A percentile compares a stretch with the other conserved stretches of the same genome.
Evolutionary conservation across 108 stramenopile species (phyloP).

Genomic region (Chaetoceros muelleri): DNA sequence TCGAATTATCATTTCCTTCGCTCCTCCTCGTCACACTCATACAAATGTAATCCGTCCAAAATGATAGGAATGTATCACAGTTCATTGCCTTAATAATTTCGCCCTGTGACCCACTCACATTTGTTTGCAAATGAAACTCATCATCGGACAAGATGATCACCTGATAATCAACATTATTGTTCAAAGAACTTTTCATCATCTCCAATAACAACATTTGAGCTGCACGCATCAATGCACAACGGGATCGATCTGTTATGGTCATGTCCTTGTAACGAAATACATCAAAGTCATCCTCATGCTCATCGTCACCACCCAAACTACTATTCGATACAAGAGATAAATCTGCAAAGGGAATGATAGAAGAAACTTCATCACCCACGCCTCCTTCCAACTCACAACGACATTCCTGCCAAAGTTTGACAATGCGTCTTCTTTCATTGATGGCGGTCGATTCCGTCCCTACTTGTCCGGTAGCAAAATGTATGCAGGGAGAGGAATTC

Average conservation of each 20-base stretch:
- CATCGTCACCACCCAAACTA: not conserved
- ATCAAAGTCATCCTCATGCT: slow-evolving; percentile 31
- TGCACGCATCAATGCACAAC: slow-evolving; percentile 26
- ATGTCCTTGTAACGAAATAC: slow-evolving; percentile 20
- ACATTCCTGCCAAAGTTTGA: slow-evolving; percentile 12
- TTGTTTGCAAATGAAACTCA: not conserved
- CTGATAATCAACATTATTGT: not conserved
- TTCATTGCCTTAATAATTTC: not conserved
- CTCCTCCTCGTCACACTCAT: no score
- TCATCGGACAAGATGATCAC: not conserved
- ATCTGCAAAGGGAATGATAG: slow-evolving; percentile 26
- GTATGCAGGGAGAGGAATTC: slow-evolving; percentile 14
- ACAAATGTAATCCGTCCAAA: no score
- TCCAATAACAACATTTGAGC: slow-evolving; percentile 9
- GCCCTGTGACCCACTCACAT: no score
- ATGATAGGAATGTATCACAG: not conserved
- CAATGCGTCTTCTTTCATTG: slow-evolving; percentile 28
- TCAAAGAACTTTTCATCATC: not conserved
- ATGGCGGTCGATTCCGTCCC: slow-evolving; percentile 13
- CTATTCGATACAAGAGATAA: slow-evolving; percentile 20
- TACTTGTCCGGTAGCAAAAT: not conserved
- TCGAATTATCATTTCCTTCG: not conserved
- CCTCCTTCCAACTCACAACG: not conserved
- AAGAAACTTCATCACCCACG: not conserved
- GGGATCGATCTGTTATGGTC: slow-evolving; percentile 21